A percentile compares a stretch with the other conserved stretches of the same genome.
Evolutionary conservation across 2,329 filamentous ascomycete genomes (phyloP).

Genomic region (Neofusicoccum ribis): DNA sequence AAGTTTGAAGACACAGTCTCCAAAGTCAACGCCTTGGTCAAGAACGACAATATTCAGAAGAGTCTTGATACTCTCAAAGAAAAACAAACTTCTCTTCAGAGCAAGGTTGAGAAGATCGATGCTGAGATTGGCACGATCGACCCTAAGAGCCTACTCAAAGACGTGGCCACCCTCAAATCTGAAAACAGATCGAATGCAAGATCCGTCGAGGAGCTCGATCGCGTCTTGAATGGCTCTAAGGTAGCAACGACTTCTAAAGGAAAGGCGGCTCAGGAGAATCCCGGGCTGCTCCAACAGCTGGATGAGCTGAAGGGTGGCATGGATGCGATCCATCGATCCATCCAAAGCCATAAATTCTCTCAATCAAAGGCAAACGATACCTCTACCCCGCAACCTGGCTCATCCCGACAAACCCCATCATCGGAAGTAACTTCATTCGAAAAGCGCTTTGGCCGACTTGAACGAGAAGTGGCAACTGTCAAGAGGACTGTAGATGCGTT

Average conservation of each 20-base stretch:
- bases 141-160: not conserved
- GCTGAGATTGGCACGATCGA: not conserved
- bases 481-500: not conserved
- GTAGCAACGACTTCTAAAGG: not conserved
- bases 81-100: not conserved
- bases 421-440: not conserved
- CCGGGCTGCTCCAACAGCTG: not conserved
- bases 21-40: not conserved
- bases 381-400: not conserved
- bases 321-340: not conserved
- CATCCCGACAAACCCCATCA: not conserved
- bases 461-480: not conserved
- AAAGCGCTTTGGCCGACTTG: not conserved
- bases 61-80: not conserved
- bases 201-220: not conserved
- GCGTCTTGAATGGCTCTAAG: not conserved
- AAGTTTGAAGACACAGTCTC: too few relatives aligned
- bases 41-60: not conserved
- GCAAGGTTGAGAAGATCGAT: not conserved
- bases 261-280: not conserved
- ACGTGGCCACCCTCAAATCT: not conserved
- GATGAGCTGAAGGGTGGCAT: not conserved
- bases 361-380: not conserved
- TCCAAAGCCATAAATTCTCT: not conserved
- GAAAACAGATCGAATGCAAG: not conserved